Evolutionary conservation across 805 yeast genomes (phyloP), one percentile per base, ranked within the genome.

Genomic region (Candida morakotiae): DNA sequence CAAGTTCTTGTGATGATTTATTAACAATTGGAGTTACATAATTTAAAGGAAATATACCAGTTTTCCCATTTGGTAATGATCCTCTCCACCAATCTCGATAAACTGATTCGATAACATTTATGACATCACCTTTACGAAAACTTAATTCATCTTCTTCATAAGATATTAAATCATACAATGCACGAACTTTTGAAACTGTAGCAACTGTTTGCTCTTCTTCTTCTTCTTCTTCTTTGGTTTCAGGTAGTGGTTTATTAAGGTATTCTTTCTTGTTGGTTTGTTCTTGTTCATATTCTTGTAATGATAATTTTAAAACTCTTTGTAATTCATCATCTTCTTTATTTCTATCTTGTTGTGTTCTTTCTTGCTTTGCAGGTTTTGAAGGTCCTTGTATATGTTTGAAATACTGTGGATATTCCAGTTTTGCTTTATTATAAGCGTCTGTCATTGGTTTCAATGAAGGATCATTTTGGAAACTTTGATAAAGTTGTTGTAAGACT

Each of bases 31-130:
- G 88, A 0, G 86, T 75, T 1, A 93, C 98, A 53, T 93, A 91
- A 56, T 91, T 91, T 41, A 86, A 73, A 0, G 98, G 98, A 60
- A 91, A 88, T 10, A 93, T 82, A 14, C 98, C 98, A 35, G 79
- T 70, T 38, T 72, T 73, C 1, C 96, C 96, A 38, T 75, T 71
- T 3, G 71, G 56, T 35, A 91, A 62, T 5, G 91, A 77, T 11
- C 98, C 98, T 47, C 87, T 74, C 83, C 96, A 86, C 98, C 98
- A 91, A 53, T 91, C 98, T 44, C 86, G 73, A 56, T 88, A 89
- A 5, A 85, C 95, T 11, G 83, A 73, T 49, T 89, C 98, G 24
- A 89, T 69, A 1, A 93, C 95, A 1, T 83, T 81, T 34, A 91
- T 89, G 10, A 87, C 69, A 54, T 91, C 98, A 28, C 96, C 97